Percentiles rank a stretch among this genome's conserved stretches.
Conservation (phyloP, 345 rosid species). For the Rhodamnia rubescens region DNA sequence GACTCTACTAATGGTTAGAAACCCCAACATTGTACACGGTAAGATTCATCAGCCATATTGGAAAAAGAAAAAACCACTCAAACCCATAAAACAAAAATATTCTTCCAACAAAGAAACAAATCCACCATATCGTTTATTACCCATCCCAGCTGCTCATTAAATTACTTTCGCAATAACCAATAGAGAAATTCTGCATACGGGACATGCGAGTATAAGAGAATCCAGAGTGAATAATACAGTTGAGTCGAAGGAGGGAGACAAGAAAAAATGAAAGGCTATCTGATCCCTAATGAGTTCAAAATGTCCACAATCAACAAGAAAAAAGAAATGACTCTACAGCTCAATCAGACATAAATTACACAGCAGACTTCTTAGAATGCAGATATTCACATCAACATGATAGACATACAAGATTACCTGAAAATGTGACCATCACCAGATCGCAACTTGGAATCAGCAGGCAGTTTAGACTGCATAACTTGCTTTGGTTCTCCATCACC, state of each 20-base stretch:
- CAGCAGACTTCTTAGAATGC: neutral
- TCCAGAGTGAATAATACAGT: neutral
- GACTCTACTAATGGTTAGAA: neutral
- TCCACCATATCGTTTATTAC: neutral
- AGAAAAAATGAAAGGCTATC: neutral
- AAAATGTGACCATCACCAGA: constrained; percentile 58
- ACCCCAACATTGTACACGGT: neutral
- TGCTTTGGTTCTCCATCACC: constrained; percentile 56
- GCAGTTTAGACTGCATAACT: constrained; percentile 41
- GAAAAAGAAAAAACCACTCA: neutral
- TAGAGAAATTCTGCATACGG: neutral
- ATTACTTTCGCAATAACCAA: neutral
- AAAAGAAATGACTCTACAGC: neutral
- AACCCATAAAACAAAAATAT: neutral
- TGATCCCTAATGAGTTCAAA: neutral
- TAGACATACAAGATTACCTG: constrained; percentile 34
- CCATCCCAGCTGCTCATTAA: neutral
- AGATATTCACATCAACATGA: neutral
- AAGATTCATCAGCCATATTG: neutral
- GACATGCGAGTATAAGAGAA: neutral
- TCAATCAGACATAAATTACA: neutral
- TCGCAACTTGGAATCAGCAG: constrained; percentile 54
- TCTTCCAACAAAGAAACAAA: neutral
- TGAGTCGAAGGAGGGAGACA: neutral
- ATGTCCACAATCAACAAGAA: neutral